Evolutionary conservation across 371 early-diverging fungal species (phyloP), one percentile per base, ranked within the genome.

Genomic region (Entomophthora muscae): DNA sequence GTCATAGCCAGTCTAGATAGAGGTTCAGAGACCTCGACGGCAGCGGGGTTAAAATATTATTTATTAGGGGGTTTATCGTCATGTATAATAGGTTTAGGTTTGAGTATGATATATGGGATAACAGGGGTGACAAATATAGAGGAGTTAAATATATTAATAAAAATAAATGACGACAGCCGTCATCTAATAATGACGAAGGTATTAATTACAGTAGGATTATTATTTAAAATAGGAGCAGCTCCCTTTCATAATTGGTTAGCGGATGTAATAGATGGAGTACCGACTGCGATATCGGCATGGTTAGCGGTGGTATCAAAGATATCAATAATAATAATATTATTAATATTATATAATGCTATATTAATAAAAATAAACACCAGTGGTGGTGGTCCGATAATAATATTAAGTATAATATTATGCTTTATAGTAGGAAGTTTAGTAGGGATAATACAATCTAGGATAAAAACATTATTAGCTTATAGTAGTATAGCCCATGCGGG

Each of bases 1-100:
- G 73, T 77, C 70, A 66, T 76, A 72, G 76, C 75, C 66, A 76
- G 74, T 75, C 74, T 74, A 64, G 69, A 74, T 74, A 67, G 69
- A 73, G 59, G 64, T 52, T 68, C 65, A 65, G 65, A 67, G 65
- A 67, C 64, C 55, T 64, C 66, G 59, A 72, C 72, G 65, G 70
- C 72, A 71, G 75, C 75, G 31, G 74, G 74, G 63, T 73, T 75
- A 68, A 75, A 75, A 71, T 73, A 75, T 73, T 73, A 71, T 51
- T 51, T 51, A 51, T 51, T 51, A 51, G 51, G 51, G n/a, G 63
- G 70, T 63, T 72, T 72, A 67, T 68, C 73, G 29, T 72, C 65
- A 69, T 64, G 57, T 66, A 65, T 72, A 57, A 67, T 72, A 64
- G 66, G 71, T 73, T 62, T 65, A 63, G 73, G 73, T 54, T 64